A percentile compares a stretch with the other conserved stretches of the same genome.
Conservation (phyloP, 345 rosid genomes). For the Gossypium bickii region DNA sequence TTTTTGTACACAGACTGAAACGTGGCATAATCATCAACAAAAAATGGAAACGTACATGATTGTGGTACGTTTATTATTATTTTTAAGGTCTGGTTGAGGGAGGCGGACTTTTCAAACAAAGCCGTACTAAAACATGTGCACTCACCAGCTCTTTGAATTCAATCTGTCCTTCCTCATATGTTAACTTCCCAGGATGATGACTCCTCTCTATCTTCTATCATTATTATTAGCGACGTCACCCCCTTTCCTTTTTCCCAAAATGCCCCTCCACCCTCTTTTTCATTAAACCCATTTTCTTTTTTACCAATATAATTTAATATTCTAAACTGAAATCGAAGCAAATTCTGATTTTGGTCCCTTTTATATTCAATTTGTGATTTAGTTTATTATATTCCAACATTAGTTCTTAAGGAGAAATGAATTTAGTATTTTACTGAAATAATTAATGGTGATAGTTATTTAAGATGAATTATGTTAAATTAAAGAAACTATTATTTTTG, state of each 20-base stretch:
- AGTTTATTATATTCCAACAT: too few species aligned
- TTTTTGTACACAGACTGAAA: background rate
- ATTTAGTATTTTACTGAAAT: too few species aligned
- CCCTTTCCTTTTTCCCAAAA: background rate
- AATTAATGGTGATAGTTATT: too few species aligned
- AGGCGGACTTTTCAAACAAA: background rate
- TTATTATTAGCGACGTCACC: background rate
- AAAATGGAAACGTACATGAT: constrained; percentile 6
- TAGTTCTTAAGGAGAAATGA: too few species aligned
- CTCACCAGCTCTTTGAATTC: background rate
- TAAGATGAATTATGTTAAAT: too few species aligned
- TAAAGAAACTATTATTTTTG: too few species aligned
- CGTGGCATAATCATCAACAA: background rate
- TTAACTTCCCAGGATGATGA: constrained; percentile 14
- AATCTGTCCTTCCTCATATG: constrained; percentile 21
- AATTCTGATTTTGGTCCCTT: too few species aligned
- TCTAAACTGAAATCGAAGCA: background rate
- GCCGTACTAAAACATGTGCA: constrained; percentile 15
- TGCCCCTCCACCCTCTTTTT: background rate
- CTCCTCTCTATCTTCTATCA: background rate
- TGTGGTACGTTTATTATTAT: background rate
- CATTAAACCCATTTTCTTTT: too few species aligned
- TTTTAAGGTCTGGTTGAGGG: background rate
- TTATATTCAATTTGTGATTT: too few species aligned
- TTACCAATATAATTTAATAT: background rate